Conservation (phyloP, 129 eudicot species). For the Saussurea involucrata region DNA sequence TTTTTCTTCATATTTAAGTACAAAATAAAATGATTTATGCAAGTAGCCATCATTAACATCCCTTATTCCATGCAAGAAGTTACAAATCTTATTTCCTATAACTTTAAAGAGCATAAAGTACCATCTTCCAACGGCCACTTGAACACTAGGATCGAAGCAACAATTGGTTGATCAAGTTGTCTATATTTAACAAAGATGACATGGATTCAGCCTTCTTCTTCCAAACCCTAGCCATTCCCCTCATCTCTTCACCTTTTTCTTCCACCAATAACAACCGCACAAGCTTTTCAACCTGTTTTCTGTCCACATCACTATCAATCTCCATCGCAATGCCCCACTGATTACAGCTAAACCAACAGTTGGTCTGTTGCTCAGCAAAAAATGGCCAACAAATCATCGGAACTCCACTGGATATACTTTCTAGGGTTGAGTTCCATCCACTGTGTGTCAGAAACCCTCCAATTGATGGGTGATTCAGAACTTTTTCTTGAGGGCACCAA, state of each 20-base stretch:
- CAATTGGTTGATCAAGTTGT: conserved; percentile 19
- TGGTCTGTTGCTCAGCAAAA: conserved; percentile 22
- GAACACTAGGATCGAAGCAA: background rate
- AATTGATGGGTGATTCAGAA: conserved; percentile 18
- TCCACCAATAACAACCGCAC: conserved; percentile 18
- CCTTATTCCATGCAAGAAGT: background rate
- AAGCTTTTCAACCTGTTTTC: conserved; percentile 21
- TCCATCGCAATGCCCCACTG: conserved; percentile 24
- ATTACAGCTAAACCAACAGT: conserved; percentile 12
- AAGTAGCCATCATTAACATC: background rate
- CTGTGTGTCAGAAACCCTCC: conserved; percentile 28
- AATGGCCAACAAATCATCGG: conserved; percentile 30
- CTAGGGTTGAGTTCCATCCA: conserved; percentile 16
- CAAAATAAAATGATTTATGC: background rate
- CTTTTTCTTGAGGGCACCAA: conserved; percentile 30
- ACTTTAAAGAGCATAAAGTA: background rate
- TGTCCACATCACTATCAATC: conserved; percentile 4
- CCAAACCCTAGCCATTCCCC: conserved; percentile 11
- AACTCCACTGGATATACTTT: conserved; percentile 6
- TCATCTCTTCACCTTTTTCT: conserved; percentile 23
- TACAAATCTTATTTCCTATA: too few species aligned
- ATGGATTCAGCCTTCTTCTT: background rate
- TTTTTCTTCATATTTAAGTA: background rate
- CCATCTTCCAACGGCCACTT: background rate
- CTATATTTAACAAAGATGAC: conserved; percentile 34